Evolutionary conservation across 129 eudicot genomes (phyloP).

Genomic region (Chrysanthemum makinoi): DNA sequence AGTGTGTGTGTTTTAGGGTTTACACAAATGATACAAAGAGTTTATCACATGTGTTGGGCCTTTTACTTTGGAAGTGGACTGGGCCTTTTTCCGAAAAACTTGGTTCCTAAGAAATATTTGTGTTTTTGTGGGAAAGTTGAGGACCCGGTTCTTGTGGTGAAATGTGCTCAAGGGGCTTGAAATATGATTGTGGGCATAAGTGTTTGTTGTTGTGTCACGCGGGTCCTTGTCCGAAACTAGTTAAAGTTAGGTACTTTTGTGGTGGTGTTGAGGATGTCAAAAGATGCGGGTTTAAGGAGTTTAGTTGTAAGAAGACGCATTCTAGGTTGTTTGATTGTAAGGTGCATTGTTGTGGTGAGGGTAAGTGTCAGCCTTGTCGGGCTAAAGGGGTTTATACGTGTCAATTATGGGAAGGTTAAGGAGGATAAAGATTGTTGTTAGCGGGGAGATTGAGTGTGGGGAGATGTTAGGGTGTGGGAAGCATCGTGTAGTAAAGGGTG

Average conservation of each 20-base stretch:
- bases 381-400: conserved; percentile 53
- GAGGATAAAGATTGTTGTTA: conserved; percentile 72
- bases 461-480: conserved; percentile 62
- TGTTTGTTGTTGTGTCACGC: conserved; percentile 92
- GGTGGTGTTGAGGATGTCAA: conserved; percentile 65
- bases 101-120: conserved; percentile 57
- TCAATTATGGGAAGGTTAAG: conserved; percentile 57
- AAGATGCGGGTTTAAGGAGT: conserved; percentile 75
- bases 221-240: conserved; percentile 43
- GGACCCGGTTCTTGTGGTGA: conserved; percentile 86
- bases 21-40: too few relatives aligned
- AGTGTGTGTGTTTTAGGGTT: too few relatives aligned
- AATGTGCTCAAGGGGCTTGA: conserved; percentile 57
- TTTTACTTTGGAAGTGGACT: too few relatives aligned
- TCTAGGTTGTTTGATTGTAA: conserved; percentile 61
- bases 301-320: conserved; percentile 43
- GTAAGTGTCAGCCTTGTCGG: conserved; percentile 47
- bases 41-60: too few relatives aligned
- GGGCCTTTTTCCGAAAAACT: conserved; percentile 42
- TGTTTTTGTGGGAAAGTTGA: conserved; percentile 85
- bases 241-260: conserved; percentile 66
- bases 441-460: conserved; percentile 59
- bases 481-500: conserved; percentile 84
- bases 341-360: conserved; percentile 66
- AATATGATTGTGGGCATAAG: conserved; percentile 69